A percentile compares a stretch with the other conserved stretches of the same genome.
Conservation (phyloP, 345 rosid genomes). For the Moricandia moricandioides region DNA sequence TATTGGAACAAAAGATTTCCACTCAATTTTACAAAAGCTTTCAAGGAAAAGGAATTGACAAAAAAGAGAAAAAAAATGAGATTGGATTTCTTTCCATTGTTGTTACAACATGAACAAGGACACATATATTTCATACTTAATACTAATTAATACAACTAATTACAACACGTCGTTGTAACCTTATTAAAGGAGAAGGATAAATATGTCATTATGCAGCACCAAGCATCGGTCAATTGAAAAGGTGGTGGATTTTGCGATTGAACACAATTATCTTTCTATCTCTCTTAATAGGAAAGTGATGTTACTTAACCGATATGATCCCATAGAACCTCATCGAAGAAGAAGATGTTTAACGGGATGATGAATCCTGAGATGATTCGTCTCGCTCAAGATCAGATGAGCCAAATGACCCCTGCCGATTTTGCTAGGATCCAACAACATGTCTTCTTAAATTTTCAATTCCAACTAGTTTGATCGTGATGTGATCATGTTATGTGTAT, state of each 20-base stretch:
- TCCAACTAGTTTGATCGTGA: not conserved
- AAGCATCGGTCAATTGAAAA: conserved; percentile 35
- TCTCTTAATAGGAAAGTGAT: not conserved
- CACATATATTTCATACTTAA: not conserved
- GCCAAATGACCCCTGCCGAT: conserved; percentile 88
- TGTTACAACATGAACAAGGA: conserved; percentile 19
- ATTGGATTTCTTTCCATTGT: not conserved
- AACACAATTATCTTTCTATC: not conserved
- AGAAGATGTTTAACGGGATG: conserved; percentile 65
- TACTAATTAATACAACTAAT: conserved; percentile 12
- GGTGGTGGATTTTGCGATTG: not conserved
- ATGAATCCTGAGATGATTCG: conserved; percentile 94
- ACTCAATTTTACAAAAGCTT: no score
- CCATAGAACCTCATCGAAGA: not conserved
- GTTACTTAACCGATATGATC: conserved; percentile 1
- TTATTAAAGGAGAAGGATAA: not conserved
- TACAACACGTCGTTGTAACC: not conserved
- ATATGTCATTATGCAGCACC: not conserved
- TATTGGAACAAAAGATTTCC: no score
- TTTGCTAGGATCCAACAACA: conserved; percentile 67
- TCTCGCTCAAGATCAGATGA: conserved; percentile 94
- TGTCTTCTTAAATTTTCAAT: conserved; percentile 29
- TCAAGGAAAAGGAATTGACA: no score
- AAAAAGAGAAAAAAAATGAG: not conserved
- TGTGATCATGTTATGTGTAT: not conserved